Evolutionary conservation across 2,329 filamentous ascomycete species (phyloP).

Genomic region (Colletotrichum navitas): DNA sequence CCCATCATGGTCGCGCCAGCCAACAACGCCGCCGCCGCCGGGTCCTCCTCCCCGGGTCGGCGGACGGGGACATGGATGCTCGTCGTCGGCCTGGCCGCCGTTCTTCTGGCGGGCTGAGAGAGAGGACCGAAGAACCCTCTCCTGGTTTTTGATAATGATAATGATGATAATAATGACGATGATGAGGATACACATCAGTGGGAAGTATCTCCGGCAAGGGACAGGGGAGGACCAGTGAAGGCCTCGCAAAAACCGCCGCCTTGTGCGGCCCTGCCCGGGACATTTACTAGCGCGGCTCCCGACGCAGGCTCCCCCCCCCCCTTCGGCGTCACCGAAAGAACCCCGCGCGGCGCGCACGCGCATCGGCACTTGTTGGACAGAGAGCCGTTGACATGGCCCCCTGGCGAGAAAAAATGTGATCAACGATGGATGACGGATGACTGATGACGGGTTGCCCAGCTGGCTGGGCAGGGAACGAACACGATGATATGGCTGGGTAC

Average conservation of each 20-base stretch:
- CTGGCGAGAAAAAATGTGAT: slow-evolving; percentile 6
- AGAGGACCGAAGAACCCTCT: neutral
- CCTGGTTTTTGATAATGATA: neutral
- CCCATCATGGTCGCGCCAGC: slow-evolving; percentile 37
- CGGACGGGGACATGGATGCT: neutral
- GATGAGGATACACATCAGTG: neutral
- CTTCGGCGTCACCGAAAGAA: slow-evolving; percentile 9
- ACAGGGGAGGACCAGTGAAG: neutral
- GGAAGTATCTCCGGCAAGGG: neutral
- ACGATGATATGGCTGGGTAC: neutral
- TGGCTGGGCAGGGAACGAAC: slow-evolving; percentile 15
- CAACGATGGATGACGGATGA: slow-evolving; percentile 4
- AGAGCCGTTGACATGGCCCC: neutral
- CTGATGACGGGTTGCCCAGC: slow-evolving; percentile 12
- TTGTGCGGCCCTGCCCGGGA: neutral
- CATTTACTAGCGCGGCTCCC: neutral
- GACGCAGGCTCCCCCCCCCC: neutral
- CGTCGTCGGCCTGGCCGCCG: neutral
- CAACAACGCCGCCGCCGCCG: slow-evolving; percentile 16
- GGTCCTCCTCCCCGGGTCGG: neutral
- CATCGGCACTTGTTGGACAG: neutral
- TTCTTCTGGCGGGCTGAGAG: slow-evolving; percentile 20
- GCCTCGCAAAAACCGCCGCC: neutral
- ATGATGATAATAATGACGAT: neutral
- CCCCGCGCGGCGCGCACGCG: neutral